Evolutionary conservation across 768 basidiomycete genomes (phyloP), one percentile per base, ranked within the genome.

Genomic region (Boletus patriciae): DNA sequence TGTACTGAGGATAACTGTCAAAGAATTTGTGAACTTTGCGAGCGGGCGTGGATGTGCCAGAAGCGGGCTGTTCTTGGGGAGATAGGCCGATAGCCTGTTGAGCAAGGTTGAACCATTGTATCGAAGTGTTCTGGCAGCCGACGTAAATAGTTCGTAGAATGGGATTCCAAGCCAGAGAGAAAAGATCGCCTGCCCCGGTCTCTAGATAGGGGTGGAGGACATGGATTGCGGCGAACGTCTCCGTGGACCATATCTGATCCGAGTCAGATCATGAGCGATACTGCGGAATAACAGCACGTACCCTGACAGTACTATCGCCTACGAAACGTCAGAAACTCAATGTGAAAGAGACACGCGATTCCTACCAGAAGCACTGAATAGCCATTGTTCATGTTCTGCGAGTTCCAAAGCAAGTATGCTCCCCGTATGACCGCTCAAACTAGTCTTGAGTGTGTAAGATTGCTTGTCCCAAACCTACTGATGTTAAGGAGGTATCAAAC

Each of bases 61-160:
- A 70, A 41, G n/a, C 34, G 47, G 6, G 41, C 54, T 54, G 61
- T 44, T 59, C 66, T 41, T 54, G 55, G 2, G 46, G 8, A 7
- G 29, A 37, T 10, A 18, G 52, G 16, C 36, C 27, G 7, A 47
- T 18, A 1, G 53, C n/a, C 19, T 59, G 53, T 21, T 57, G 57
- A 50, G 57, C 50, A 68, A 94, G 91, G 62, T 82, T 75, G 68
- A 87, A 84, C 92, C 92, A 97, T 66, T 97, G 92, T 29, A 97
- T 78, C 13, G 92, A 94, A 2, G 94, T 94, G 68, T 94, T 92
- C 72, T 97, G 92, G 67, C 92, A 94, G 23, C 94, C 94, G 36
- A 96, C 77, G 69, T 88, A 96, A 31, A 96, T 74, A 0, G 87
- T 88, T 55, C 85, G 84, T 25, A 85, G 74, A 21, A 77, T 66